Evolutionary conservation across 164 flowering plant species (phyloP).

Genomic region (grape (Vitis vinifera)): DNA sequence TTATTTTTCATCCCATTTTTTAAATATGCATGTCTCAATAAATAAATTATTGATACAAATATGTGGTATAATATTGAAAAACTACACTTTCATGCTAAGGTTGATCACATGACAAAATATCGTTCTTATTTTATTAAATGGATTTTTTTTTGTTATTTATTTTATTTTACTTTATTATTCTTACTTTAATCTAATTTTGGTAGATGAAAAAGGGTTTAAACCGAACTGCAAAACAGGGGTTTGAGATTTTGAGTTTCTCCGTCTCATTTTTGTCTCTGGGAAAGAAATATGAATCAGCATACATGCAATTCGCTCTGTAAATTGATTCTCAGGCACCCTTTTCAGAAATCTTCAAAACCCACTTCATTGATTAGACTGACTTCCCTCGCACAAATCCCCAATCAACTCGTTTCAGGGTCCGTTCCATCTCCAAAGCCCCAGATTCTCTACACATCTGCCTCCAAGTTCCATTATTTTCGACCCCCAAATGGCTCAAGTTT

Average conservation of each 20-base stretch:
- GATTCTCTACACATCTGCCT: slow-evolving; percentile 2
- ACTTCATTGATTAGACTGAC: slow-evolving; percentile 6
- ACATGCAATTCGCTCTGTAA: slow-evolving; percentile 26
- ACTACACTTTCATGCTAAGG: no score
- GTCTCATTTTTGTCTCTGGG: background rate
- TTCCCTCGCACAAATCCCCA: background rate
- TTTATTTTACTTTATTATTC: background rate
- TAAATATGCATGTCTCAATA: no score
- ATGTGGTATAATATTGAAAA: no score
- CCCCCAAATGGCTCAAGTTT: slow-evolving; percentile 13
- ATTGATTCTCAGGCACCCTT: slow-evolving; percentile 21
- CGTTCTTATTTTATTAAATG: no score
- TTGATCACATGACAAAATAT: no score
- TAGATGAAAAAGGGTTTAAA: no score
- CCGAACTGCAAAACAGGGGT: no score
- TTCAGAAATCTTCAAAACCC: slow-evolving; percentile 17
- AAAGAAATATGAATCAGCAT: slow-evolving; percentile 32
- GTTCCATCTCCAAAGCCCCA: slow-evolving; percentile 11
- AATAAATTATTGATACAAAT: no score
- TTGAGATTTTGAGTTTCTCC: background rate
- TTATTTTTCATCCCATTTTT: no score
- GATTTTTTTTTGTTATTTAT: no score
- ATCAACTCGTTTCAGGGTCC: slow-evolving; percentile 8
- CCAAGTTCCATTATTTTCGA: slow-evolving; percentile 17
- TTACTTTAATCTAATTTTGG: background rate